Evolutionary conservation across 1,284 basidiomycete genomes (phyloP).

Genomic region (Leccinum proximum): DNA sequence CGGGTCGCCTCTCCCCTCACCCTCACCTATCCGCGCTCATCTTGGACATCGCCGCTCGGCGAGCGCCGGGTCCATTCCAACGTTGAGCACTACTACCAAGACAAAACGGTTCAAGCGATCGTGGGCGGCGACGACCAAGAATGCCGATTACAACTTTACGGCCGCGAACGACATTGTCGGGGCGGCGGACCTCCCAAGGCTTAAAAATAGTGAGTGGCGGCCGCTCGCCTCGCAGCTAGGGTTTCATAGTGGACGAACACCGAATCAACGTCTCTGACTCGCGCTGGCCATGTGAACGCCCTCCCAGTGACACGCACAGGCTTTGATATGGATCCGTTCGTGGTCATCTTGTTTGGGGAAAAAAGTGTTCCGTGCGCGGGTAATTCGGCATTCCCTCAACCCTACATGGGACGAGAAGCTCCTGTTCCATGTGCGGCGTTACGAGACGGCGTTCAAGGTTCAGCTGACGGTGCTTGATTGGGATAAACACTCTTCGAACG

Average conservation of each 20-base stretch:
- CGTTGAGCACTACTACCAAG: slow-evolving; percentile 23
- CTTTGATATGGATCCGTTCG: slow-evolving; percentile 98
- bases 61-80: slow-evolving; percentile 30
- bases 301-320: slow-evolving; percentile 73
- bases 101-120: slow-evolving; percentile 29
- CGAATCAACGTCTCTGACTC: background rate
- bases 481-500: slow-evolving; percentile 92
- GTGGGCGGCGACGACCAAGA: slow-evolving; percentile 28
- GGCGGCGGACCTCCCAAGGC: slow-evolving; percentile 81
- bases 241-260: slow-evolving; percentile 6
- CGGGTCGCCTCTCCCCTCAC: slow-evolving; percentile 14
- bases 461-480: slow-evolving; percentile 89
- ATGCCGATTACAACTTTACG: slow-evolving; percentile 62
- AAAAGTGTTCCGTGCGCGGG: slow-evolving; percentile 94
- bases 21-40: slow-evolving; percentile 19
- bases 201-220: slow-evolving; percentile 76
- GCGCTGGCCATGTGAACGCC: background rate
- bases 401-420: slow-evolving; percentile 97
- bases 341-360: slow-evolving; percentile 94
- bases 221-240: slow-evolving; percentile 2
- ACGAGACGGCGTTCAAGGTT: slow-evolving; percentile 78
- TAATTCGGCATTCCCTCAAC: slow-evolving; percentile 86
- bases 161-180: slow-evolving; percentile 82
- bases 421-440: slow-evolving; percentile 90
- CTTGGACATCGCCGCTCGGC: slow-evolving; percentile 30